Conservation (phyloP, 176 grass and related monocot genomes). For the Chrysopogon serrulatus region DNA sequence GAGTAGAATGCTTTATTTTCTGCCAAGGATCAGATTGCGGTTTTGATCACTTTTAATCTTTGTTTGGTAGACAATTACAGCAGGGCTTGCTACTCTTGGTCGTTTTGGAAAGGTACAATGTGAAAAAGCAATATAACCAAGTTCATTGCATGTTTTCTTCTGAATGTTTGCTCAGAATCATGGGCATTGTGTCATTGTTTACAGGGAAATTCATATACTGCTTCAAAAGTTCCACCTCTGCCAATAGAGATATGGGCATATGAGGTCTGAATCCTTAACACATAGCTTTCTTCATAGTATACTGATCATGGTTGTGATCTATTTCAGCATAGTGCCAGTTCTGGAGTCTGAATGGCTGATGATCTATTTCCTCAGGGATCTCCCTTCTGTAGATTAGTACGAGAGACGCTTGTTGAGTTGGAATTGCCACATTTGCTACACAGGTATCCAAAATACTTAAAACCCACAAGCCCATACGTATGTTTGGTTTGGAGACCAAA, state of each 20-base stretch:
- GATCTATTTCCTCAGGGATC: constrained; percentile 51
- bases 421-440: constrained; percentile 87
- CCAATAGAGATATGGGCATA: constrained; percentile 94
- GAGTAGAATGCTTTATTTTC: neutral
- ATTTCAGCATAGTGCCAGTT: neutral
- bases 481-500: no score
- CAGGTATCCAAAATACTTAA: constrained; percentile 37
- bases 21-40: neutral
- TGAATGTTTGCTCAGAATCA: constrained; percentile 10
- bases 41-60: neutral
- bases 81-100: constrained; percentile 66
- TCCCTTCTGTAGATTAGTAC: constrained; percentile 87
- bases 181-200: neutral
- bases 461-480: neutral
- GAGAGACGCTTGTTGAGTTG: constrained; percentile 86
- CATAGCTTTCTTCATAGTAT: neutral
- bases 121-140: neutral
- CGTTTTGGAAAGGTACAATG: constrained; percentile 65
- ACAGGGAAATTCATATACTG: constrained; percentile 70
- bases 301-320: neutral
- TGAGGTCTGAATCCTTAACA: constrained; percentile 48
- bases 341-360: neutral
- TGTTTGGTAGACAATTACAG: constrained; percentile 66
- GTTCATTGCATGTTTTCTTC: neutral
- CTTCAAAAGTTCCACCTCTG: constrained; percentile 64